These are phyloP conservation scores for Bryopsis sp. DNA, from an alignment of 139 green algal species.

Conservation along the genomic window DNA sequence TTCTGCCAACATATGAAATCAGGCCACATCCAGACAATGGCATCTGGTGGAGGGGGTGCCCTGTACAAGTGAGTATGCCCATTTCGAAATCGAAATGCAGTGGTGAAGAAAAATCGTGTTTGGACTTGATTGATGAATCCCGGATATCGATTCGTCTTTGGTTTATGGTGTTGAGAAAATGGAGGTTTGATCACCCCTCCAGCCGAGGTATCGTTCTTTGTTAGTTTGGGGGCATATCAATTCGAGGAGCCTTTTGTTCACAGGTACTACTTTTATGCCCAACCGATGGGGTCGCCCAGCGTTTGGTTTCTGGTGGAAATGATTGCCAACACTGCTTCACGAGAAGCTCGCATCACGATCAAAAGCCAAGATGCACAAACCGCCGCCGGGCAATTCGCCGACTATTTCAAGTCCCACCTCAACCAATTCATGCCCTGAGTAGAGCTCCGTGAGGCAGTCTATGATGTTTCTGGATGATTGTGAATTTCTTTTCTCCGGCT, in stretches of 20 bases:
- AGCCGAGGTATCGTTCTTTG: neutral
- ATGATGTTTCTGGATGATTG: no score
- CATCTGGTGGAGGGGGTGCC: constrained; percentile 52
- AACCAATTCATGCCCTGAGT: no score
- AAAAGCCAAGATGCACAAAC: no score
- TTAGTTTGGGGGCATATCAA: neutral
- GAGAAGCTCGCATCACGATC: constrained; percentile 38
- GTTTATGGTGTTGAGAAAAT: no score
- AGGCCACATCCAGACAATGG: constrained; percentile 56
- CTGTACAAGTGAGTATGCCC: constrained; percentile 36
- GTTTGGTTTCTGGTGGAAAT: constrained; percentile 56
- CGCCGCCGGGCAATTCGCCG: no score
- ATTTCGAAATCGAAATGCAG: neutral
- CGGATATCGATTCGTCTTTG: no score
- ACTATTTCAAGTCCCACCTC: no score
- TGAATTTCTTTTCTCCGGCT: no score
- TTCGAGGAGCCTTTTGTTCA: neutral
- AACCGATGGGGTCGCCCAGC: constrained; percentile 28
- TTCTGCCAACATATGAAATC: constrained; percentile 53
- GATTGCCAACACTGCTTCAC: constrained; percentile 32
- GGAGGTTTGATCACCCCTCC: no score
- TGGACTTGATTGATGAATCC: no score
- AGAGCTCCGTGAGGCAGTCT: no score
- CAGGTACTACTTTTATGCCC: constrained; percentile 78
- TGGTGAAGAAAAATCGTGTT: neutral